A percentile compares a stretch with the other conserved stretches of the same genome.
Conservation (phyloP, 768 basidiomycete genomes). For the Trametes punicea region DNA sequence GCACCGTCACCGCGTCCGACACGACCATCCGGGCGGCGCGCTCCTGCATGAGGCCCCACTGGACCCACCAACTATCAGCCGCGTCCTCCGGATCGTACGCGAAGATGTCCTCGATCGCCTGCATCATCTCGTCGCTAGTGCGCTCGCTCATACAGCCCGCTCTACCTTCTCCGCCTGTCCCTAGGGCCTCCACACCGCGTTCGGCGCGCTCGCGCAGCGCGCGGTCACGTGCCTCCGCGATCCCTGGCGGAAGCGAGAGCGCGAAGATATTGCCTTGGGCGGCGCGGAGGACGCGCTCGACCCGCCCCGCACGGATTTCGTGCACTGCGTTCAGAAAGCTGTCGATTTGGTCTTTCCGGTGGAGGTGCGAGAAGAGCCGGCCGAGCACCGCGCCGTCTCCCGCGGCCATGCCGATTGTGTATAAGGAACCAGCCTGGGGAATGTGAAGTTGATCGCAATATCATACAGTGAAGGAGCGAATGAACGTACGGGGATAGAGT, state of each 20-base stretch:
- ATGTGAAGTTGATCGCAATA: not conserved
- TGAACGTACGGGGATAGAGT: constrained; percentile 29
- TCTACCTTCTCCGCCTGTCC: not conserved
- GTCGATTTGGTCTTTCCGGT: constrained; percentile 25
- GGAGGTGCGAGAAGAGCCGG: constrained; percentile 32
- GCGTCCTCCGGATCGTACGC: constrained; percentile 31
- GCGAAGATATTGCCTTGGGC: constrained; percentile 21
- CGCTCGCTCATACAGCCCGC: not conserved
- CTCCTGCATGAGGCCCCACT: constrained; percentile 30
- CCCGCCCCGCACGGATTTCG: constrained; percentile 26
- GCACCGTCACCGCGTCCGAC: constrained; percentile 6
- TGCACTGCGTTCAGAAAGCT: constrained; percentile 27
- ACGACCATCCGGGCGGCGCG: constrained; percentile 18
- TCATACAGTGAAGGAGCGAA: not conserved
- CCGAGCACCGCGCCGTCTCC: constrained; percentile 35
- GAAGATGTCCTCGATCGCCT: constrained; percentile 21
- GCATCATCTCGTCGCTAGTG: constrained; percentile 9
- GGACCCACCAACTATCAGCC: constrained; percentile 30
- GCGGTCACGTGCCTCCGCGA: constrained; percentile 13
- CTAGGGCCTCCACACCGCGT: constrained; percentile 3
- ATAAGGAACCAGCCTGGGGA: constrained; percentile 14
- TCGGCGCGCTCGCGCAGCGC: constrained; percentile 14
- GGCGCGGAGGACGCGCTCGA: constrained; percentile 19
- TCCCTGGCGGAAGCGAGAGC: constrained; percentile 25
- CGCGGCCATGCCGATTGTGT: constrained; percentile 24